phyloP scores from a whole-genome alignment of 352 stramenopile species.

The Phytophthora nicotianae region DNA sequence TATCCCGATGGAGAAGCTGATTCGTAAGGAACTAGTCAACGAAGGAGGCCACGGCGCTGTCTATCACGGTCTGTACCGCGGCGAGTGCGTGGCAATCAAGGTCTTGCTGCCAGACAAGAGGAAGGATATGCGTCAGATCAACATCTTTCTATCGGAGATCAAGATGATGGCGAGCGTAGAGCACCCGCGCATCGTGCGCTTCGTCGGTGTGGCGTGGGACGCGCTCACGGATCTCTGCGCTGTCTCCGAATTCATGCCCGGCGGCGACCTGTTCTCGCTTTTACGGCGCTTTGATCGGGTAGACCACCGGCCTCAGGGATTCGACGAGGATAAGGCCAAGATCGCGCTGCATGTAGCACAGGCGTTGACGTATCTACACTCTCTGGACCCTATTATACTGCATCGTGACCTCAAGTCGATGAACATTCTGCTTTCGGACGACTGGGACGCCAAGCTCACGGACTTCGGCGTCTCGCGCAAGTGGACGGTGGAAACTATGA shows the following conservation, averaged over 20 bases:
- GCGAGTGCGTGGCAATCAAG: conserved; percentile 61
- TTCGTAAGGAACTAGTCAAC: conserved; percentile 42
- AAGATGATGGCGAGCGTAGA: conserved; percentile 64
- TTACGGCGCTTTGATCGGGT: conserved; percentile 41
- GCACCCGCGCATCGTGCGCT: conserved; percentile 62
- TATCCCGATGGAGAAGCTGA: conserved; percentile 58
- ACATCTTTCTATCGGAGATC: conserved; percentile 57
- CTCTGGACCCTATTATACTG: conserved; percentile 42
- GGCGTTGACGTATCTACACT: conserved; percentile 60
- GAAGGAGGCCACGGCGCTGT: conserved; percentile 57
- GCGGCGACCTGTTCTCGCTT: conserved; percentile 49
- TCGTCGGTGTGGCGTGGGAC: conserved; percentile 65
- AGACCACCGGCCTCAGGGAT: conserved; percentile 33
- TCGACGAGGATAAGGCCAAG: conserved; percentile 47
- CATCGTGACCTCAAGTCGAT: conserved; percentile 68
- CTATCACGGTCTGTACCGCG: conserved; percentile 50
- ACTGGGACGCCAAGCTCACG: conserved; percentile 52
- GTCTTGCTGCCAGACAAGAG: conserved; percentile 41
- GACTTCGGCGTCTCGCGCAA: conserved; percentile 61
- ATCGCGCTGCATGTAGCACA: conserved; percentile 51
- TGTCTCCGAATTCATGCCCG: conserved; percentile 62
- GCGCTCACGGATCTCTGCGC: conserved; percentile 47
- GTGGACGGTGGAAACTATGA: conserved; percentile 53
- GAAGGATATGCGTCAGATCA: conserved; percentile 53
- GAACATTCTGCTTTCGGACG: conserved; percentile 50